Evolutionary conservation across 2,329 filamentous ascomycete genomes (phyloP).

Genomic region (Cordyceps cateniannulata): DNA sequence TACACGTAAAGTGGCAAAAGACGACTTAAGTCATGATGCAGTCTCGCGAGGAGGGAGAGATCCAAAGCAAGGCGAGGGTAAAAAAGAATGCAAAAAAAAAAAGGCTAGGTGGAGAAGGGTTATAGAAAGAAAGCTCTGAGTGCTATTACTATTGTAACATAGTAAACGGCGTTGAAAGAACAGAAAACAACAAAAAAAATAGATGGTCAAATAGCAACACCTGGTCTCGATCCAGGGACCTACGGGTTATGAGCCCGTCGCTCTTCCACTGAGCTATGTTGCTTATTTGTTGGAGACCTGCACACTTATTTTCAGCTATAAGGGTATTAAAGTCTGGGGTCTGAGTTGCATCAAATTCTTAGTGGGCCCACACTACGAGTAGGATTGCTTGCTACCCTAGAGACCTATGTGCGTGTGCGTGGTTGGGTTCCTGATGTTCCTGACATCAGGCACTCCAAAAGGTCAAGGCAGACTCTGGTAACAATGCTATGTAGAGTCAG

Average conservation of each 20-base stretch:
- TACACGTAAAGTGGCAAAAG: background rate
- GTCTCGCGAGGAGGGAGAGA: background rate
- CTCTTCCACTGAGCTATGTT: slow-evolving; percentile 15
- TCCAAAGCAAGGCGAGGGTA: background rate
- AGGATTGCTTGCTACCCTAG: too few relatives aligned
- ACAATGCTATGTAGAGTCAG: too few relatives aligned
- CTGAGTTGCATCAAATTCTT: too few relatives aligned
- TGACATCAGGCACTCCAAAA: too few relatives aligned
- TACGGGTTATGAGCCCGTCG: slow-evolving; percentile 13
- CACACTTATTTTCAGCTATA: background rate
- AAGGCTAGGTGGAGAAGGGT: background rate
- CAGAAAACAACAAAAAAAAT: background rate
- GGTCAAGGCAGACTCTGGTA: too few relatives aligned
- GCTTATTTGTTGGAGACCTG: background rate
- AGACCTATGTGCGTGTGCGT: too few relatives aligned
- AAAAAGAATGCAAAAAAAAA: background rate
- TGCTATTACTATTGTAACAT: background rate
- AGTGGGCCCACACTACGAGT: too few relatives aligned
- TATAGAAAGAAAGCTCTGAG: background rate
- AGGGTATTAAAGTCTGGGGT: background rate
- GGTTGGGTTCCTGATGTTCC: too few relatives aligned
- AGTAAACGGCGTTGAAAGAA: background rate
- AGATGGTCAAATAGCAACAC: slow-evolving; percentile 11
- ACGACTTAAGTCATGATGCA: background rate
- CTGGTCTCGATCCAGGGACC: slow-evolving; percentile 14